phyloP scores from a whole-genome alignment of 192 early-diverging fungal genomes.

The Rhizophlyctis rosea region DNA sequence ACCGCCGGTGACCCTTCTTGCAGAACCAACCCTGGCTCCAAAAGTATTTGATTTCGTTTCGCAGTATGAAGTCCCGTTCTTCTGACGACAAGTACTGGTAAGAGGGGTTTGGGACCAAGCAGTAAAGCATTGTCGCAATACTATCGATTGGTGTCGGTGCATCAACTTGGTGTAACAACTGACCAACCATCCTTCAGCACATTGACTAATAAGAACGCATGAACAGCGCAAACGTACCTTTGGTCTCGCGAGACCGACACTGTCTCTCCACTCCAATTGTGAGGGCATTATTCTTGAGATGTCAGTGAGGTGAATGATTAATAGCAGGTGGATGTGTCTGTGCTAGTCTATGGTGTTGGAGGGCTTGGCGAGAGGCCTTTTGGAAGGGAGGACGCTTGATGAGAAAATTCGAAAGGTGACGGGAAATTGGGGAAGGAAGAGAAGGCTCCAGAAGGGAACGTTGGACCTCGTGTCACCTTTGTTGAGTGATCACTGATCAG shows the following conservation, averaged over 20 bases:
- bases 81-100: neutral
- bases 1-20: constrained; percentile 3
- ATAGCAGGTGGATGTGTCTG: no score
- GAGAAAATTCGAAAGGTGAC: no score
- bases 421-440: no score
- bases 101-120: neutral
- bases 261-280: neutral
- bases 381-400: no score
- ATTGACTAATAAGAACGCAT: neutral
- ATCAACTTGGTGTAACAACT: neutral
- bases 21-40: constrained; percentile 5
- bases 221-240: neutral
- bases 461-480: no score
- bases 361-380: no score
- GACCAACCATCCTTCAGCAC: neutral
- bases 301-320: no score
- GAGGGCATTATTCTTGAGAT: no score
- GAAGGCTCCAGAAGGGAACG: no score
- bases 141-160: constrained; percentile 1
- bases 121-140: constrained; percentile 12
- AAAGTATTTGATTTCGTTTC: constrained; percentile 10
- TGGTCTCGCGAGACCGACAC: neutral
- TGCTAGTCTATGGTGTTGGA: no score
- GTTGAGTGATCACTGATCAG: no score
- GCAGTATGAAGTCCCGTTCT: constrained; percentile 9